Evolutionary conservation across 2,329 filamentous ascomycete genomes (phyloP).

Genomic region (Drechslerella coelobrocha): DNA sequence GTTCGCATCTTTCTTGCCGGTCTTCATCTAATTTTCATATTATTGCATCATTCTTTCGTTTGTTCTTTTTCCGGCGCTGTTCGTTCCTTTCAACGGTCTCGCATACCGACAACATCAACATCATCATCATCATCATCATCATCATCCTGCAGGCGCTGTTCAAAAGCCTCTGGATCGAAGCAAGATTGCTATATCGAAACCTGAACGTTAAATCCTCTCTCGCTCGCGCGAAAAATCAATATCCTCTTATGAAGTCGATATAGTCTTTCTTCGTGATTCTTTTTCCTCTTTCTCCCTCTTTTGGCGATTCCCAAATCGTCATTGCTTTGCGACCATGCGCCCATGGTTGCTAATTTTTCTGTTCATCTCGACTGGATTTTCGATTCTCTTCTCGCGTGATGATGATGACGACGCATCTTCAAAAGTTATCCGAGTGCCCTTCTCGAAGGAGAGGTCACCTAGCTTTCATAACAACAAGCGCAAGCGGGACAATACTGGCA

Average conservation of each 20-base stretch:
- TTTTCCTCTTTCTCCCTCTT: constrained; percentile 26
- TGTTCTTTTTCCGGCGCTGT: constrained; percentile 23
- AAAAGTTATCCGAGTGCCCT: constrained; percentile 47
- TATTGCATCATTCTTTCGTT: constrained; percentile 28
- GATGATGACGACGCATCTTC: constrained; percentile 34
- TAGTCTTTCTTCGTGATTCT: constrained; percentile 26
- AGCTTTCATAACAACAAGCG: constrained; percentile 5
- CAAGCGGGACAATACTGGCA: constrained; percentile 23
- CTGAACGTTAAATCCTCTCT: constrained; percentile 1
- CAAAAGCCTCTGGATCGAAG: constrained; percentile 13
- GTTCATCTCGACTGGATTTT: constrained; percentile 32
- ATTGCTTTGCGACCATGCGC: constrained; percentile 29
- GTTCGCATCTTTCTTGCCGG: constrained; percentile 14
- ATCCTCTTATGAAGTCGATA: constrained; percentile 50
- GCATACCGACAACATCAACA: constrained; percentile 22
- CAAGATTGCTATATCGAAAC: constrained; percentile 3
- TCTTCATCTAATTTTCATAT: constrained; percentile 26
- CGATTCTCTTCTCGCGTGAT: constrained; percentile 27
- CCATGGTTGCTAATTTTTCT: constrained; percentile 33
- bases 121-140: constrained; percentile 3
- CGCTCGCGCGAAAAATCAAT: constrained; percentile 35
- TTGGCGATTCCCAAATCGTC: constrained; percentile 37
- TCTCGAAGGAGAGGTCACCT: constrained; percentile 30
- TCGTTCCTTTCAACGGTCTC: constrained; percentile 23
- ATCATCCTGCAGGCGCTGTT: constrained; percentile 22